These are phyloP conservation scores for Apophysomyces trapeziformis DNA, from an alignment of 371 early-diverging fungal genomes.

Conservation along the genomic window DNA sequence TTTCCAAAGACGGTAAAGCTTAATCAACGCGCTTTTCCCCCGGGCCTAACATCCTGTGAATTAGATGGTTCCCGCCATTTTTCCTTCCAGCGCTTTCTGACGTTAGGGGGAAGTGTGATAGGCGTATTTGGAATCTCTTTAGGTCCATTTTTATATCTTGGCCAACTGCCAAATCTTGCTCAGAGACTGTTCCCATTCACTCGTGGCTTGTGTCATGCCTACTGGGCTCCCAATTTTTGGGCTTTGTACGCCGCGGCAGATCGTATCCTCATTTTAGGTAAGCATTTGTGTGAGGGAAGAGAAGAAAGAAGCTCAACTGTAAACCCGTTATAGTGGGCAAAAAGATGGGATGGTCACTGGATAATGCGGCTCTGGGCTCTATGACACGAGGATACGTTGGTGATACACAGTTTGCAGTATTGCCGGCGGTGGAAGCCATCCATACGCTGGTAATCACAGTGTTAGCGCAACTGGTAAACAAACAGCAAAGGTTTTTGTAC, in stretches of 20 bases:
- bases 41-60: too few species aligned
- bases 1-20: conserved; percentile 27
- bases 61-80: conserved; percentile 21
- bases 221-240: conserved; percentile 99
- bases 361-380: conserved; percentile 57
- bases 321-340: conserved; percentile 32
- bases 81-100: conserved; percentile 49
- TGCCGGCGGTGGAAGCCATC: conserved; percentile 76
- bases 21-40: neutral
- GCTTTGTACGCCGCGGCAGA: conserved; percentile 89
- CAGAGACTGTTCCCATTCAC: conserved; percentile 95
- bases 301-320: neutral
- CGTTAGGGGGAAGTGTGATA: conserved; percentile 70
- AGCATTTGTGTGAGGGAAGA: conserved; percentile 8
- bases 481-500: neutral
- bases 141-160: conserved; percentile 77
- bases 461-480: conserved; percentile 66
- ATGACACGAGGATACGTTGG: conserved; percentile 94
- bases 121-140: conserved; percentile 78
- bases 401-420: conserved; percentile 81
- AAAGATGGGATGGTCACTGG: conserved; percentile 45
- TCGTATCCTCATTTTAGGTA: conserved; percentile 66
- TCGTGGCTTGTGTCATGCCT: conserved; percentile 94
- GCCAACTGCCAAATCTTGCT: conserved; percentile 77
- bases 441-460: conserved; percentile 83